Percentiles rank a stretch among this genome's conserved stretches.
Evolutionary conservation across 768 basidiomycete genomes (phyloP).

Genomic region (Amanita phalloides): DNA sequence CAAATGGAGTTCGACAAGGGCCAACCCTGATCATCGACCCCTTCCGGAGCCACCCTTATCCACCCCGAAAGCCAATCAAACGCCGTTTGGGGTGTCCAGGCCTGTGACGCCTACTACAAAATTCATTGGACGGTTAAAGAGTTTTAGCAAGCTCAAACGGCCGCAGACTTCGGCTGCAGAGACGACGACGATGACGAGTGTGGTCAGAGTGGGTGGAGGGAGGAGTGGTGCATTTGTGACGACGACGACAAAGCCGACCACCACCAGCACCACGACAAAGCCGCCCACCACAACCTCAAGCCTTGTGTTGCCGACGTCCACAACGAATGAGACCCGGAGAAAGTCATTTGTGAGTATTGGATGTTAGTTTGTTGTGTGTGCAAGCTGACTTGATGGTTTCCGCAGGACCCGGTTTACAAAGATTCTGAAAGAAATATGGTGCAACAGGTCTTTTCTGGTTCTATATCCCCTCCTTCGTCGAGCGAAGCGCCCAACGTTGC

Average conservation of each 20-base stretch:
- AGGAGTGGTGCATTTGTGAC: constrained; percentile 16
- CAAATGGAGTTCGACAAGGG: neutral
- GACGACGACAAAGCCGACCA: neutral
- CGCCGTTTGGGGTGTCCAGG: neutral
- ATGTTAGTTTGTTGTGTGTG: neutral
- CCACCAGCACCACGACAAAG: neutral
- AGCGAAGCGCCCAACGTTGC: constrained; percentile 60
- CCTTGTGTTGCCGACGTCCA: neutral
- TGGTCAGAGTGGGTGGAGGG: constrained; percentile 14
- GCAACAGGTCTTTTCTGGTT: constrained; percentile 43
- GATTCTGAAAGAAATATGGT: constrained; percentile 34
- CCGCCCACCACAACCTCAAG: neutral
- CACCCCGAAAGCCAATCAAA: neutral
- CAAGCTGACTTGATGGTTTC: neutral
- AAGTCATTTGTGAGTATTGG: constrained; percentile 17
- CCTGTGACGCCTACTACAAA: constrained; percentile 32
- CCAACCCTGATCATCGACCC: neutral
- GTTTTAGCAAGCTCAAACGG: constrained; percentile 47
- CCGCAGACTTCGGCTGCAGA: constrained; percentile 24
- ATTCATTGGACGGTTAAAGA: constrained; percentile 74
- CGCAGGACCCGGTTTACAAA: constrained; percentile 9
- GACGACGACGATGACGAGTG: constrained; percentile 14
- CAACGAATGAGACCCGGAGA: neutral
- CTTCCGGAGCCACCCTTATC: neutral
- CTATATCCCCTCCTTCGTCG: constrained; percentile 55